A percentile compares a stretch with the other conserved stretches of the same genome.
Conservation (phyloP, 106 monocot species). For the Vanilla planifolia region DNA sequence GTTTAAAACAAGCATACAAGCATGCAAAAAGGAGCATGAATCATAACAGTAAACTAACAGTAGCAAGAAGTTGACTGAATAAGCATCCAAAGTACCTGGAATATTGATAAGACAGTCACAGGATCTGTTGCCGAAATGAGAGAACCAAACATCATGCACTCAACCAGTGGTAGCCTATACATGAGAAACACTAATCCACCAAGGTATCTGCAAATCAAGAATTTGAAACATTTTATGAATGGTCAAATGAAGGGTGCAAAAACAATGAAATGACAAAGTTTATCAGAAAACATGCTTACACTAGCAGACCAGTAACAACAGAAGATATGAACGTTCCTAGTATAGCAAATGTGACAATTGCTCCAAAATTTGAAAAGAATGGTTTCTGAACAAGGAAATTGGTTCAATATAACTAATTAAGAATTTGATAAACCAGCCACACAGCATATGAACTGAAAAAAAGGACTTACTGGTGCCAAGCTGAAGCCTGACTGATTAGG, state of each 20-base stretch:
- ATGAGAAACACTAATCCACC: conserved; percentile 85
- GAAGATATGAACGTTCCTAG: conserved; percentile 92
- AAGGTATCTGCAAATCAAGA: conserved; percentile 63
- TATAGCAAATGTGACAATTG: conserved; percentile 93
- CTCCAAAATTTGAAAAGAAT: conserved; percentile 99
- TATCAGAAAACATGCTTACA: conserved; percentile 75
- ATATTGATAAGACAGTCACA: conserved; percentile 94
- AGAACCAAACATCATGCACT: conserved; percentile 98
- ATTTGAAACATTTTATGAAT: neutral
- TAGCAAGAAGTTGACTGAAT: too few relatives aligned
- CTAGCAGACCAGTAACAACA: conserved; percentile 78
- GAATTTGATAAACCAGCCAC: neutral
- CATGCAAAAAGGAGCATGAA: too few relatives aligned
- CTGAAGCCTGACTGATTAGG: conserved; percentile 97
- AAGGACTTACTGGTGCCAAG: conserved; percentile 86
- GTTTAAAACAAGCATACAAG: too few relatives aligned
- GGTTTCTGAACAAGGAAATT: conserved; percentile 66
- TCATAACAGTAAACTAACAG: too few relatives aligned
- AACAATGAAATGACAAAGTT: too few relatives aligned
- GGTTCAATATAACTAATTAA: neutral
- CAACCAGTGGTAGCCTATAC: conserved; percentile 87
- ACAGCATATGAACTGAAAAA: neutral
- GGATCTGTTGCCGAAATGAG: conserved; percentile 99
- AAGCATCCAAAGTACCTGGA: too few relatives aligned
- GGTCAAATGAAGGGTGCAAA: too few relatives aligned